A percentile compares a stretch with the other conserved stretches of the same genome.
phyloP scores from a whole-genome alignment of 2,329 filamentous ascomycete genomes.

The Cercospora citrullina region DNA sequence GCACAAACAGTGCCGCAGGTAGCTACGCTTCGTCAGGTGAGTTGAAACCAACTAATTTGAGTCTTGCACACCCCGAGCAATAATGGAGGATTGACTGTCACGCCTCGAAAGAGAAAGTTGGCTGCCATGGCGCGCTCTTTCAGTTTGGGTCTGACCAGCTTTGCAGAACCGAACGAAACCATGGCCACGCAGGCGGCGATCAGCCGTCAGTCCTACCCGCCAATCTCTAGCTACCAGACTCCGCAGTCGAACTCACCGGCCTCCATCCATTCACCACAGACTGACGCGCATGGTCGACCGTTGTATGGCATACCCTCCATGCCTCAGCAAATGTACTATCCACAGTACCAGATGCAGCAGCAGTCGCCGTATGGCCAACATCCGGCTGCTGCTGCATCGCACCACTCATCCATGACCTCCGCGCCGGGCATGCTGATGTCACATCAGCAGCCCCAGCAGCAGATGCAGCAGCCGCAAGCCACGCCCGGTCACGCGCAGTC shows the following conservation, averaged over 20 bases:
- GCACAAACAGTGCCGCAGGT: slow-evolving; percentile 74
- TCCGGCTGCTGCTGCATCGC: slow-evolving; percentile 44
- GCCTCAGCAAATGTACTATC: slow-evolving; percentile 80
- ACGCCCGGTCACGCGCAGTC: slow-evolving; percentile 32
- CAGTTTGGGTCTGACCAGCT: slow-evolving; percentile 52
- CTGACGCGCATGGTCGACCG: slow-evolving; percentile 80
- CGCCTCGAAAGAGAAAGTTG: slow-evolving; percentile 13
- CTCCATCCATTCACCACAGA: slow-evolving; percentile 86
- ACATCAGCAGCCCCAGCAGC: slow-evolving; percentile 46
- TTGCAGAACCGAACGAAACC: slow-evolving; percentile 69
- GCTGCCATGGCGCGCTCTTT: slow-evolving; percentile 28
- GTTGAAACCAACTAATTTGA: slow-evolving; percentile 41
- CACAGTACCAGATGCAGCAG: slow-evolving; percentile 51
- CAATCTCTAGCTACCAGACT: slow-evolving; percentile 78
- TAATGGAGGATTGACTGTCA: slow-evolving; percentile 13
- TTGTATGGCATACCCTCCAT: slow-evolving; percentile 87
- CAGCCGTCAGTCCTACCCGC: slow-evolving; percentile 71
- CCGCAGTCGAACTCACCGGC: slow-evolving; percentile 93
- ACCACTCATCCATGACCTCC: slow-evolving; percentile 57
- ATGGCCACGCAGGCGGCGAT: slow-evolving; percentile 66
- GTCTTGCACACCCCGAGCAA: slow-evolving; percentile 23
- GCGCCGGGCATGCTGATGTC: slow-evolving; percentile 55
- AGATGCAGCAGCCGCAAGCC: slow-evolving; percentile 29
- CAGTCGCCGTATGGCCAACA: slow-evolving; percentile 59
- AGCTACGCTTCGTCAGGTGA: slow-evolving; percentile 86